Percentiles rank a stretch among this genome's conserved stretches.
Evolutionary conservation across 495 filamentous ascomycete species (phyloP).

Genomic region (Neurospora terricola): DNA sequence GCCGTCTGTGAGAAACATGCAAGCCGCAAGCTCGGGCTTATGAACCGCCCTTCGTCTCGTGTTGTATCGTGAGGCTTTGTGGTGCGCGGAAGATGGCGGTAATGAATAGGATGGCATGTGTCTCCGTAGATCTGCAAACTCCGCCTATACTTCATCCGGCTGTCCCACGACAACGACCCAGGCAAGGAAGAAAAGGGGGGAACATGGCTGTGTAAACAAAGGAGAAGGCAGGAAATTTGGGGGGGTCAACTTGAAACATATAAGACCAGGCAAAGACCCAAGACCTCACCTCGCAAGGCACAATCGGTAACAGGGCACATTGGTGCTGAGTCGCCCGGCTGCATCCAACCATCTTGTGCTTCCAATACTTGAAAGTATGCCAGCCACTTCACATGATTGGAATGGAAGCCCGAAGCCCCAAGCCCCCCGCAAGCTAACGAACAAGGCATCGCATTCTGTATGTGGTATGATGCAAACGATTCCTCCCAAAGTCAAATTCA

Average conservation of each 20-base stretch:
- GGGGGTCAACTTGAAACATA: background rate
- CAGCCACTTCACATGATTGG: background rate
- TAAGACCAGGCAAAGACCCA: background rate
- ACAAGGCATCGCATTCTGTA: background rate
- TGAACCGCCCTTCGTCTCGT: background rate
- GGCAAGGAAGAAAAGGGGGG: background rate
- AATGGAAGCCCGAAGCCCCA: background rate
- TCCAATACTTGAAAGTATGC: background rate
- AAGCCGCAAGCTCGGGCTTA: background rate
- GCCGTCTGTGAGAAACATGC: background rate
- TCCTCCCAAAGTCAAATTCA: background rate
- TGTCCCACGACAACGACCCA: background rate
- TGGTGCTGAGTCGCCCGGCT: background rate
- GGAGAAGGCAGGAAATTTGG: background rate
- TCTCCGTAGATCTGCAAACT: background rate
- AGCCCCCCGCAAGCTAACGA: background rate
- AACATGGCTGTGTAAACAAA: background rate
- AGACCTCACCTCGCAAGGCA: background rate
- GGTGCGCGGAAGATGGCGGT: background rate
- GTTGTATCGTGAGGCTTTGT: background rate
- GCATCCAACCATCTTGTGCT: background rate
- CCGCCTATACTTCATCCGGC: background rate
- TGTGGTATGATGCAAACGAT: background rate
- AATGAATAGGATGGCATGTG: background rate
- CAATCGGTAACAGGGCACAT: background rate